Base-by-base conservation (phyloP, 2,329 filamentous ascomycete genomes). In the Epichloe uncinata region DNA sequence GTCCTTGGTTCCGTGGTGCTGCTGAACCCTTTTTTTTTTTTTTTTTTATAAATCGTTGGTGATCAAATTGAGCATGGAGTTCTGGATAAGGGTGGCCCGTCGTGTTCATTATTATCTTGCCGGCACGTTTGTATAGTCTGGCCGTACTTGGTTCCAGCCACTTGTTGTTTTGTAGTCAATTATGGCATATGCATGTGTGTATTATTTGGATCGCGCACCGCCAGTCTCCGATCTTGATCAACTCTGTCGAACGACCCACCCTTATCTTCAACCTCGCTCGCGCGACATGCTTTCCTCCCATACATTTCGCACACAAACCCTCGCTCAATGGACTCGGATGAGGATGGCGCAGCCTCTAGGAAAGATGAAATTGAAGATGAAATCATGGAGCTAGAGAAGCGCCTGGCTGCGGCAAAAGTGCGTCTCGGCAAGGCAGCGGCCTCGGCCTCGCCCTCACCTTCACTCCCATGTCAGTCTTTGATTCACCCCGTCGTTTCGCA, bases 361-460 rank as follows among this genome's bases (percentile, higher is more conserved):
- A 55, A 55, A 12, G 61, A 69, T 30, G 20, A 38, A 5, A 56
- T 67, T n/a, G 65, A 72, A 52, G 61, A 74, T 62, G 80, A 85
- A 62, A 79, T 86, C 54, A 66, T 67, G 7, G 70, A 75, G 18
- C 69, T 86, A 11, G 79, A 86, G 61, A 61, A 62, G 36, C 71
- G 69, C 45, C 69, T 84, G 47, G 69, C 63, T 11, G 63, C 61
- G 16, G 71, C 71, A 42, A 71, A 68, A 61, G 60, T 62, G 22
- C 73, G 70, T 48, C 66, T 81, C 16, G 8, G 36, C 46, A 36
- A 16, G 15, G 40, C 35, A 13, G 30, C n/a, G n/a, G n/a, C n/a
- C n/a, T n/a, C 35, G 5, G 4, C 16, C 12, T 26, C 45, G 20
- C 4, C 45, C 30, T 22, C 20, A 12, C 34, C 38, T 20, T 49